Evolutionary conservation across 2,329 filamentous ascomycete species (phyloP).

Genomic region (Fusarium nanum): DNA sequence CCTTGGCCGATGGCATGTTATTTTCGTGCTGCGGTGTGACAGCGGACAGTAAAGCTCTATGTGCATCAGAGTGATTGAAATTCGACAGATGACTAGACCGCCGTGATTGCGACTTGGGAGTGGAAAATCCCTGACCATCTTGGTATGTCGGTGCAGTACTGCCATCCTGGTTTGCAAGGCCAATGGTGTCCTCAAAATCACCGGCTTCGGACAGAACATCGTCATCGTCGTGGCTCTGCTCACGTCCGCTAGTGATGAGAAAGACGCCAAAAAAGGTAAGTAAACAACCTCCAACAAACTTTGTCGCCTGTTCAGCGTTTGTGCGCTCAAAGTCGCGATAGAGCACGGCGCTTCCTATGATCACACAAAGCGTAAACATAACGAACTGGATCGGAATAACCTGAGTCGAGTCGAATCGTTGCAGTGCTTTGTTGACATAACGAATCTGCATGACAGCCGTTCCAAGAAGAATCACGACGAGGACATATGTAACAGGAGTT

Average conservation of each 20-base stretch:
- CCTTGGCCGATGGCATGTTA: conserved; percentile 53
- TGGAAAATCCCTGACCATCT: conserved; percentile 36
- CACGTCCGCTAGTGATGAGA: conserved; percentile 89
- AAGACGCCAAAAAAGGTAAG: conserved; percentile 98
- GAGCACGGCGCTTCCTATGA: conserved; percentile 90
- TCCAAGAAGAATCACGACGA: conserved; percentile 80
- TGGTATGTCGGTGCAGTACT: conserved; percentile 29
- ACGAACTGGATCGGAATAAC: conserved; percentile 99
- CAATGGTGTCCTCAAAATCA: conserved; percentile 72
- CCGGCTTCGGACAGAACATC: conserved; percentile 66
- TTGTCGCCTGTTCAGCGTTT: conserved; percentile 75
- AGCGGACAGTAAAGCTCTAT: conserved; percentile 48
- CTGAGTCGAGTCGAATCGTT: conserved; percentile 95
- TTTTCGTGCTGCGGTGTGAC: conserved; percentile 51
- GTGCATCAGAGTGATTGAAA: conserved; percentile 57
- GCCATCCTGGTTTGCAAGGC: conserved; percentile 64
- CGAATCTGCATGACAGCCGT: conserved; percentile 97
- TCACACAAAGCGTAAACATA: conserved; percentile 94
- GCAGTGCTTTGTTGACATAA: conserved; percentile 88
- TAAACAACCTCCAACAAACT: conserved; percentile 90
- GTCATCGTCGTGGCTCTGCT: conserved; percentile 66
- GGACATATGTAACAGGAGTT: conserved; percentile 89
- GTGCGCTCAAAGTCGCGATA: conserved; percentile 96
- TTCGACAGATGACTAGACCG: conserved; percentile 62
- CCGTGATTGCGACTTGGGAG: conserved; percentile 54